Evolutionary conservation across 2,329 filamentous ascomycete species (phyloP), one percentile per base, ranked within the genome.

Genomic region (Aspergillus tamarii): DNA sequence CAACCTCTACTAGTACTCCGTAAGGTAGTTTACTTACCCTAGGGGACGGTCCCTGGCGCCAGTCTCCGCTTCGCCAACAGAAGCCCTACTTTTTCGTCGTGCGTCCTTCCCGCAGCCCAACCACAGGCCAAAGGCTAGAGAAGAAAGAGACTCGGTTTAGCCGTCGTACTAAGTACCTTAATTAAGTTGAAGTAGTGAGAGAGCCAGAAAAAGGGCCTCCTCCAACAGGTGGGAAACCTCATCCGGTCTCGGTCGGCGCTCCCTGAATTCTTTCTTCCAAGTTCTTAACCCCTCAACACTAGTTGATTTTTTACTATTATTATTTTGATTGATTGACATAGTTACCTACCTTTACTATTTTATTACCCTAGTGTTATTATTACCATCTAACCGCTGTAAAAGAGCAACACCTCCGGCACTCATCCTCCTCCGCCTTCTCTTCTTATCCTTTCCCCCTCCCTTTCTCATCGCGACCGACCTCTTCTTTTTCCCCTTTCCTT

Each of bases 381-480:
- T 52, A 59, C 60, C 59, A 62, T 32, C 60, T 63, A 60, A 64
- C 57, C 64, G 57, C 63, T 66, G 59, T 70, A 64, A 66, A 65
- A 67, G 63, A 66, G 64, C 64, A 68, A 72, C 64, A 67, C 70
- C 64, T 71, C 63, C 68, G 52, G 52, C 9, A 55, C 67, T 62
- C 66, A 61, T 68, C 63, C 64, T 61, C 55, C 57, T 60, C 66
- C 63, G 64, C 67, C 69, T 72, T 69, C 67, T 73, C 69, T 70
- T 73, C 69, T 70, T 71, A 64, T 65, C 54, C 64, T 68, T 67
- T 4, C 32, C 48, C 57, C 65, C 53, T 61, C 60, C 59, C 45
- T 59, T 57, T 63, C 63, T 63, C 66, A 64, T 65, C 54, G 57
- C 61, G 59, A 62, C 66, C 66, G 63, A 50, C 63, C 63, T 64